These are phyloP conservation scores for Tremella mesenterica DNA, from an alignment of 768 basidiomycete species.

Conservation along the genomic window DNA sequence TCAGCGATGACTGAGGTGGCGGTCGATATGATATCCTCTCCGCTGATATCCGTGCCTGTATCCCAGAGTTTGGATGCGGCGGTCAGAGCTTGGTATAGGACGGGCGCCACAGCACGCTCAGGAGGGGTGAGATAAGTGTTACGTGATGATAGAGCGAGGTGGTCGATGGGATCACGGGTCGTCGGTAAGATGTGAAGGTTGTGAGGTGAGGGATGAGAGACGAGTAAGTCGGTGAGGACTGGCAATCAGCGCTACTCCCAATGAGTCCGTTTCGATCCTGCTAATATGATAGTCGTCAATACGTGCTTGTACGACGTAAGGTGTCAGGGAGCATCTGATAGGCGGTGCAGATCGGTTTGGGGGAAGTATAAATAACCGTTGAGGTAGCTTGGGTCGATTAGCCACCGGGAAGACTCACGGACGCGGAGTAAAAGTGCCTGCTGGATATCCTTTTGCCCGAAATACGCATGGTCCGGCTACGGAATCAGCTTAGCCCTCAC, in stretches of 20 bases:
- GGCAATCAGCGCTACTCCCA: background rate
- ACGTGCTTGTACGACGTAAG: too few species aligned
- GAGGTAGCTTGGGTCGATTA: background rate
- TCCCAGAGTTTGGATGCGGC: conserved; percentile 47
- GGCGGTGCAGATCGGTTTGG: background rate
- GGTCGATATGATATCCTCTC: conserved; percentile 19
- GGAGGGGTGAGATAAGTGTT: conserved; percentile 66
- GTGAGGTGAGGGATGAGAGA: conserved; percentile 63
- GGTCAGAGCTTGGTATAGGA: conserved; percentile 61
- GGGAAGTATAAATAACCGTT: background rate
- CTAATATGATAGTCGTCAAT: background rate
- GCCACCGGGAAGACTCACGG: conserved; percentile 25
- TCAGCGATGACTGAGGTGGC: conserved; percentile 19
- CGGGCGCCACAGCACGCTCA: conserved; percentile 61
- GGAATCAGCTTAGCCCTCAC: background rate
- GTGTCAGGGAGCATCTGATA: background rate
- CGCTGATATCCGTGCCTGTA: conserved; percentile 13
- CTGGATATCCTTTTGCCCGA: conserved; percentile 98
- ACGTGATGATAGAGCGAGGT: conserved; percentile 80
- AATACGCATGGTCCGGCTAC: conserved; percentile 85
- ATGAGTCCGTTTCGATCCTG: background rate
- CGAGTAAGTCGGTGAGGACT: conserved; percentile 67
- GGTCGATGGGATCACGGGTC: conserved; percentile 55
- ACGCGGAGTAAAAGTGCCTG: conserved; percentile 74
- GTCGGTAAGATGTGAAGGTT: conserved; percentile 84